phyloP scores from a whole-genome alignment of 2,329 filamentous ascomycete genomes.

The Trichoderma gracile region DNA sequence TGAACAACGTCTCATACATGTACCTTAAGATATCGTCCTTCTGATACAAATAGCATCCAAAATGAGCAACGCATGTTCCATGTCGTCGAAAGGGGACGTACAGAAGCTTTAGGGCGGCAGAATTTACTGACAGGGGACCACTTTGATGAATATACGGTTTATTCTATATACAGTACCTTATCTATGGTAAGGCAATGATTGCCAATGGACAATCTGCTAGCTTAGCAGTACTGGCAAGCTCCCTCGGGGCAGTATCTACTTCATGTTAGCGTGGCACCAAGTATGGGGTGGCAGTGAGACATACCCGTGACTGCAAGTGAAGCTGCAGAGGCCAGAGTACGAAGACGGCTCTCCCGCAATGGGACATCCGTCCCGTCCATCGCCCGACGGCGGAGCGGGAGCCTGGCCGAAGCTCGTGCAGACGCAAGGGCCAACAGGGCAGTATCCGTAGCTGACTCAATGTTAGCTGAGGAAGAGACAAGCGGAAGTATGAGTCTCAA shows the following conservation, averaged over 20 bases:
- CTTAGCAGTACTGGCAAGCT: conserved; percentile 33
- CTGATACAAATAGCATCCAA: too few relatives aligned
- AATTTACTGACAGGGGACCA: too few relatives aligned
- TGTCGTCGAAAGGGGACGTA: too few relatives aligned
- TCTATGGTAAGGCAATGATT: too few relatives aligned
- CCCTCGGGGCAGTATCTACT: conserved; percentile 44
- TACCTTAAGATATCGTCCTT: too few relatives aligned
- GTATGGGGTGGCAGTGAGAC: not conserved
- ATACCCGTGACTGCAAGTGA: conserved; percentile 37
- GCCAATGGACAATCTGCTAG: not conserved
- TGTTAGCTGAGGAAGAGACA: not conserved
- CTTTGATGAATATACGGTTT: too few relatives aligned
- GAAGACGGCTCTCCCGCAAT: conserved; percentile 36
- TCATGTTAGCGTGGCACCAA: not conserved
- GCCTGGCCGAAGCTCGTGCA: conserved; percentile 38
- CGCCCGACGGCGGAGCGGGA: conserved; percentile 32
- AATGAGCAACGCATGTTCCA: too few relatives aligned
- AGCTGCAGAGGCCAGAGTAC: conserved; percentile 50
- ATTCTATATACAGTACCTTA: too few relatives aligned
- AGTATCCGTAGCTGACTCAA: conserved; percentile 34
- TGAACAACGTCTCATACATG: too few relatives aligned
- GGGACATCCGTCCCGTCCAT: conserved; percentile 38
- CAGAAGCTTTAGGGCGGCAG: too few relatives aligned
- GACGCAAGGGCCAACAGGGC: conserved; percentile 38
- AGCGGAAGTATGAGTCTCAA: too few relatives aligned